Conservation (phyloP, 768 basidiomycete genomes). For the Mycena sanguinolenta region DNA sequence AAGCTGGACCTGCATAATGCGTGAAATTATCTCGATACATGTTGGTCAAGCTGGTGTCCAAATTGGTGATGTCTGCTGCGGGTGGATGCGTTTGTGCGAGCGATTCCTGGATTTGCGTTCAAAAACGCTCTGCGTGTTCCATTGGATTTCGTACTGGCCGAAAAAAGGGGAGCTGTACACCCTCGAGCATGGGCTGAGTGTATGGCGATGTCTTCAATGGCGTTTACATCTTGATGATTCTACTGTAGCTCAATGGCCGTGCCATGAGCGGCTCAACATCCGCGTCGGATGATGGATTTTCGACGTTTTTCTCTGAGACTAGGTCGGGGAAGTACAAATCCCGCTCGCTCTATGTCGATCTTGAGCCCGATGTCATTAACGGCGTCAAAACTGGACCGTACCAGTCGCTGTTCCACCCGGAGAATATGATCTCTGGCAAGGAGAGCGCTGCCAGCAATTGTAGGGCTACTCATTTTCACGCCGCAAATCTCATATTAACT, state of each 20-base stretch:
- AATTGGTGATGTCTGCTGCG: slow-evolving; percentile 99
- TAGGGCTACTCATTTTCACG: slow-evolving; percentile 55
- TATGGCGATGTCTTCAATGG: slow-evolving; percentile 55
- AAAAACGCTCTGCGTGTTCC: slow-evolving; percentile 45
- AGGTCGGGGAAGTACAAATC: slow-evolving; percentile 97
- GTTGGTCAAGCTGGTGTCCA: slow-evolving; percentile 99
- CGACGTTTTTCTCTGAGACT: slow-evolving; percentile 99
- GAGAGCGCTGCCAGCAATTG: slow-evolving; percentile 99
- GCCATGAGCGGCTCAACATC: slow-evolving; percentile 83
- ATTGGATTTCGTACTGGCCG: slow-evolving; percentile 48
- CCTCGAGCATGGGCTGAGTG: slow-evolving; percentile 97
- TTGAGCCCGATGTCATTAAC: slow-evolving; percentile 98
- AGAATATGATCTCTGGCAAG: slow-evolving; percentile 98
- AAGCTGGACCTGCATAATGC: too few relatives aligned
- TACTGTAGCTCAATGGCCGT: slow-evolving; percentile 90
- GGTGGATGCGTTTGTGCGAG: slow-evolving; percentile 55
- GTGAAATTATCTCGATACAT: slow-evolving; percentile 98
- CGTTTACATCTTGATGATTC: slow-evolving; percentile 21
- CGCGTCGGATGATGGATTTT: slow-evolving; percentile 90
- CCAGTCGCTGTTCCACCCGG: slow-evolving; percentile 98
- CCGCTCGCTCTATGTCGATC: slow-evolving; percentile 95
- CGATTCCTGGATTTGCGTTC: slow-evolving; percentile 37
- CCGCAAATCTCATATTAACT: slow-evolving; percentile 15
- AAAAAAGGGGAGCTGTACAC: slow-evolving; percentile 96
- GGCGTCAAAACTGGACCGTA: slow-evolving; percentile 97